phyloP scores from a whole-genome alignment of 2,329 filamentous ascomycete species.

The Fonsecaea monophora region DNA sequence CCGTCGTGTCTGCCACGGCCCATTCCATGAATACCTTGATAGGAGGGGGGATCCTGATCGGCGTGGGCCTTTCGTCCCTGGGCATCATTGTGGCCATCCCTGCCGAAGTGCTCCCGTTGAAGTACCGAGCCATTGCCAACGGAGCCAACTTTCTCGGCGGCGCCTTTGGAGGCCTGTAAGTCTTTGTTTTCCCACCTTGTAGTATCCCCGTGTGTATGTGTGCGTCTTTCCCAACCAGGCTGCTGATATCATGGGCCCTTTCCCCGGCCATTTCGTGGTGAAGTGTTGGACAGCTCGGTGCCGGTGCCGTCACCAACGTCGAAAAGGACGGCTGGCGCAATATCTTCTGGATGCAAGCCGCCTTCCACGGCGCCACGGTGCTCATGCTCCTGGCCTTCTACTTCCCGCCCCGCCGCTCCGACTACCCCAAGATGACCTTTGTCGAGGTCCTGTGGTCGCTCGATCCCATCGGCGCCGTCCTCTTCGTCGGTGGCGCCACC shows the following conservation, averaged over 20 bases:
- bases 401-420: conserved; percentile 51
- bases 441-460: conserved; percentile 54
- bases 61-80: conserved; percentile 61
- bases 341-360: conserved; percentile 66
- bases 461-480: conserved; percentile 55
- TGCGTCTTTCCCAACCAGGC: too few species aligned
- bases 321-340: conserved; percentile 60
- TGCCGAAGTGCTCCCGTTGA: conserved; percentile 62
- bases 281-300: conserved; percentile 57
- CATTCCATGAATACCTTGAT: conserved; percentile 63
- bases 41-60: conserved; percentile 62
- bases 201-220: too few species aligned
- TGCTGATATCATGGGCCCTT: too few species aligned
- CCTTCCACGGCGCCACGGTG: conserved; percentile 57
- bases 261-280: not conserved
- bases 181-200: conserved; percentile 24
- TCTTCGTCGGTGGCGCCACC: conserved; percentile 55
- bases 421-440: conserved; percentile 49
- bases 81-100: conserved; percentile 63
- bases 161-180: conserved; percentile 59
- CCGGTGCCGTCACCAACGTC: conserved; percentile 56
- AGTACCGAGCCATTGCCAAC: conserved; percentile 62
- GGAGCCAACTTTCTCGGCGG: conserved; percentile 60
- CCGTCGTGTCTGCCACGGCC: conserved; percentile 61
- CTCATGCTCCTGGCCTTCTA: conserved; percentile 58